Evolutionary conservation across 352 stramenopile genomes (phyloP).

Genomic region (Pythium monospermum): DNA sequence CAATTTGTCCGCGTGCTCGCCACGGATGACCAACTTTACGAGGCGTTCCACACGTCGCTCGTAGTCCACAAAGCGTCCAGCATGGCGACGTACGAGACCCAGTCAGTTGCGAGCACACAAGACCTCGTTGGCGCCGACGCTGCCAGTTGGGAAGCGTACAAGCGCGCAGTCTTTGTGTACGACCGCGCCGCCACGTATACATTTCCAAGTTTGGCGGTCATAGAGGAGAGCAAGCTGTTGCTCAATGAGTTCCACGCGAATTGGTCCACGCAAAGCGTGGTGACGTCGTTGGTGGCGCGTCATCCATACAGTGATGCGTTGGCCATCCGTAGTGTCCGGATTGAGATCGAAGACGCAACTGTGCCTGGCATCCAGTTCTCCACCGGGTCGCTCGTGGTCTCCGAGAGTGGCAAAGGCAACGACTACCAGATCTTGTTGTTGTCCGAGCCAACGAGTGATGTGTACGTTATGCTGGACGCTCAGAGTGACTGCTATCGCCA

Average conservation of each 20-base stretch:
- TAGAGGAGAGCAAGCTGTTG: background rate
- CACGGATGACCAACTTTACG: slow-evolving; percentile 57
- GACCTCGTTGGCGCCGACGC: background rate
- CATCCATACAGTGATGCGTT: slow-evolving; percentile 12
- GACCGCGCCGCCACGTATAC: background rate
- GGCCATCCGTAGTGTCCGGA: background rate
- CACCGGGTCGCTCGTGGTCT: slow-evolving; percentile 50
- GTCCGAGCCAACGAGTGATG: slow-evolving; percentile 50
- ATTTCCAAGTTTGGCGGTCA: background rate
- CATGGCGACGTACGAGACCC: slow-evolving; percentile 28
- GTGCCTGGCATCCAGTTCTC: slow-evolving; percentile 70
- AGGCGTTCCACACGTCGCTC: slow-evolving; percentile 30
- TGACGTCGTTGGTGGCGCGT: slow-evolving; percentile 13
- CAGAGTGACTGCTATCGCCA: slow-evolving; percentile 51
- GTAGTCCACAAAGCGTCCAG: slow-evolving; percentile 30
- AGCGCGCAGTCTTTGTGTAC: background rate
- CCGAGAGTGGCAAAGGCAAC: slow-evolving; percentile 58
- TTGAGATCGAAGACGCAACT: slow-evolving; percentile 41
- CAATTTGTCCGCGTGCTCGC: slow-evolving; percentile 41
- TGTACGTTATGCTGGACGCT: slow-evolving; percentile 41
- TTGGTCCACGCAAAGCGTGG: slow-evolving; percentile 36
- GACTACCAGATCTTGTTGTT: slow-evolving; percentile 71
- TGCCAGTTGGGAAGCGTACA: slow-evolving; percentile 12
- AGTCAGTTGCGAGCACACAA: slow-evolving; percentile 23
- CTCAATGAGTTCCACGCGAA: slow-evolving; percentile 27